Percentiles rank a stretch among this genome's conserved stretches.
Conservation (phyloP, 2,329 filamentous ascomycete species). For the Aspergillus thermomutatus region DNA sequence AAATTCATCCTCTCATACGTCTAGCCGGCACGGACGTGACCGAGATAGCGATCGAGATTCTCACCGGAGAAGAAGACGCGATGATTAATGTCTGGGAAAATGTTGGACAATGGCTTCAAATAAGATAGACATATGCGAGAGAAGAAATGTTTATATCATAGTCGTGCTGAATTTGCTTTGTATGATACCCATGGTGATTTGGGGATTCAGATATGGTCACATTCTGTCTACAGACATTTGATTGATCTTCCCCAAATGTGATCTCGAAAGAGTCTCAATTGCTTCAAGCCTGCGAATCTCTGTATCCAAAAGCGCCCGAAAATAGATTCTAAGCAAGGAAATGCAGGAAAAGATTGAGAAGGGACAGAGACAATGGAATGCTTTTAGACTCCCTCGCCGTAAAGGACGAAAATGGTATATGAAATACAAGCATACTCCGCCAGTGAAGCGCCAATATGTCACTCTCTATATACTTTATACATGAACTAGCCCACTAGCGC, state of each 20-base stretch:
- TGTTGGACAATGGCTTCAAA: neutral
- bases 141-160: neutral
- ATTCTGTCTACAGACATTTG: neutral
- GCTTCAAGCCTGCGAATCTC: neutral
- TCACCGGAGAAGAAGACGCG: constrained; percentile 26
- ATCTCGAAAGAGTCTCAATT: neutral
- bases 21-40: constrained; percentile 21
- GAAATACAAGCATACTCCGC: constrained; percentile 19
- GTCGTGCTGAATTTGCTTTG: neutral
- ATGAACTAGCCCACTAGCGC: neutral
- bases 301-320: neutral
- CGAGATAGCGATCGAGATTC: constrained; percentile 28
- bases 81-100: constrained; percentile 16
- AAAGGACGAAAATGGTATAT: constrained; percentile 3
- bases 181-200: constrained; percentile 4
- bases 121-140: neutral
- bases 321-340: neutral
- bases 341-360: neutral
- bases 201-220: constrained; percentile 2
- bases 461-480: constrained; percentile 2
- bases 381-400: constrained; percentile 10
- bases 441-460: constrained; percentile 16
- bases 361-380: neutral
- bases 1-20: constrained; percentile 31
- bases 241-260: neutral